These are phyloP conservation scores for Amborella trichopoda DNA, from an alignment of 164 flowering plant species.

Conservation along the genomic window DNA sequence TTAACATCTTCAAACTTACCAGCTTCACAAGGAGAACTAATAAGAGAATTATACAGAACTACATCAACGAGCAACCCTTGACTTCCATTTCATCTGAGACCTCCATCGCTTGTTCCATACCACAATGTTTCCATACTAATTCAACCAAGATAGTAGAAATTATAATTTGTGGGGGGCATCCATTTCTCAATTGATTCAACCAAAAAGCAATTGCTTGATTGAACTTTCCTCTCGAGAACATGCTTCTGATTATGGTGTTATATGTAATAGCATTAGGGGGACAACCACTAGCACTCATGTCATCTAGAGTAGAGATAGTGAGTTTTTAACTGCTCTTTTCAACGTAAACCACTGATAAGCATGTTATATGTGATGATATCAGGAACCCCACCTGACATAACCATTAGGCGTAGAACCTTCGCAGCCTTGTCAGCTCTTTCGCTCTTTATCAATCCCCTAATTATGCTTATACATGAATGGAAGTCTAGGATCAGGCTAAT, in stretches of 20 bases:
- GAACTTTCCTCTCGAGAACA: constrained; percentile 36
- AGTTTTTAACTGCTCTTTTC: constrained; percentile 28
- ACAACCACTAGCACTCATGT: constrained; percentile 72
- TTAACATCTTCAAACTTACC: constrained; percentile 38
- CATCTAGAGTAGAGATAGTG: constrained; percentile 50
- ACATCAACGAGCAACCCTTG: constrained; percentile 75
- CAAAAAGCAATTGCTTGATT: constrained; percentile 60
- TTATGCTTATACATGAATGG: constrained; percentile 40
- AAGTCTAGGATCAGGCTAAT: constrained; percentile 62
- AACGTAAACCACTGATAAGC: constrained; percentile 59
- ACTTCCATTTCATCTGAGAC: constrained; percentile 58
- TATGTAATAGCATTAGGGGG: constrained; percentile 75
- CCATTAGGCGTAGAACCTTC: constrained; percentile 41
- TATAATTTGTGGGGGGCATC: constrained; percentile 59
- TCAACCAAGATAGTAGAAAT: constrained; percentile 59
- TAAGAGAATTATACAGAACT: constrained; percentile 60
- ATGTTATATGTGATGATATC: constrained; percentile 80
- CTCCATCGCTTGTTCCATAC: constrained; percentile 43
- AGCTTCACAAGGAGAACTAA: constrained; percentile 40
- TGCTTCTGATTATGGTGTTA: constrained; percentile 52
- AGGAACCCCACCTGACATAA: constrained; percentile 79
- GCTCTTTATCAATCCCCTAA: constrained; percentile 49
- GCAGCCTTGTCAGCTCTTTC: constrained; percentile 37
- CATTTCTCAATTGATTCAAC: constrained; percentile 70
- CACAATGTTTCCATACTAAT: constrained; percentile 47